A percentile compares a stretch with the other conserved stretches of the same genome.
Evolutionary conservation across 1,284 basidiomycete genomes (phyloP).

Genomic region (Coniophora puteana): DNA sequence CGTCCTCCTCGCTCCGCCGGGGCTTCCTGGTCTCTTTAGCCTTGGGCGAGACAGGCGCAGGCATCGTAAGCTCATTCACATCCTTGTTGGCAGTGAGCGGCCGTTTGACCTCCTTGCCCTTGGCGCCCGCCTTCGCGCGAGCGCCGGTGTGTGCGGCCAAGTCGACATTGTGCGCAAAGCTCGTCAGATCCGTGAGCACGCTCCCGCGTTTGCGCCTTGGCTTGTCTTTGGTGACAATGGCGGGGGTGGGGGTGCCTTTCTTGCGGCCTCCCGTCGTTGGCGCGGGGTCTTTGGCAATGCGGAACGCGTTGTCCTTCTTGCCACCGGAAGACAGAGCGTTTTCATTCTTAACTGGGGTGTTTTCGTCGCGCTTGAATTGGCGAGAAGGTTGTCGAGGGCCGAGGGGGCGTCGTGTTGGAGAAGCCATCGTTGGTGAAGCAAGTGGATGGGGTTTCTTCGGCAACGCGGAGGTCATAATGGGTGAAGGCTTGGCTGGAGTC

Average conservation of each 20-base stretch:
- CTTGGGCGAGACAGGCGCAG: neutral
- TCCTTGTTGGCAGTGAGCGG: neutral
- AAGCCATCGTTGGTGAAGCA: neutral
- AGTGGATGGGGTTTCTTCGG: neutral
- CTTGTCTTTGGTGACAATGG: neutral
- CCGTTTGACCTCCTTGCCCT: constrained; percentile 17
- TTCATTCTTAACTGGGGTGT: constrained; percentile 2
- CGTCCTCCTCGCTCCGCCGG: constrained; percentile 27
- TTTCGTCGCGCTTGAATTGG: constrained; percentile 4
- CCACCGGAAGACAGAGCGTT: neutral
- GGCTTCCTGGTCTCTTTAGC: neutral
- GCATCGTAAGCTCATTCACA: neutral
- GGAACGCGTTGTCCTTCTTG: constrained; percentile 3
- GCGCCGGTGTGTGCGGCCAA: constrained; percentile 25
- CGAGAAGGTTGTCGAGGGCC: constrained; percentile 19
- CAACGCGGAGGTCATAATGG: neutral
- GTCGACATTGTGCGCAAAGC: constrained; percentile 30
- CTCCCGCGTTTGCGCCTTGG: constrained; percentile 12
- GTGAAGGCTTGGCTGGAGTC: neutral
- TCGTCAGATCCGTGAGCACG: constrained; percentile 25
- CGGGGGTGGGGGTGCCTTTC: too few species aligned
- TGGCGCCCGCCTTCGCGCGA: constrained; percentile 10
- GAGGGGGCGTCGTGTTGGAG: constrained; percentile 17
- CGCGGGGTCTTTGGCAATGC: neutral
- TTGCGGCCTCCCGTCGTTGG: too few species aligned